Conservation (phyloP, 306 rosid genomes). For the Acacia acuminata region DNA sequence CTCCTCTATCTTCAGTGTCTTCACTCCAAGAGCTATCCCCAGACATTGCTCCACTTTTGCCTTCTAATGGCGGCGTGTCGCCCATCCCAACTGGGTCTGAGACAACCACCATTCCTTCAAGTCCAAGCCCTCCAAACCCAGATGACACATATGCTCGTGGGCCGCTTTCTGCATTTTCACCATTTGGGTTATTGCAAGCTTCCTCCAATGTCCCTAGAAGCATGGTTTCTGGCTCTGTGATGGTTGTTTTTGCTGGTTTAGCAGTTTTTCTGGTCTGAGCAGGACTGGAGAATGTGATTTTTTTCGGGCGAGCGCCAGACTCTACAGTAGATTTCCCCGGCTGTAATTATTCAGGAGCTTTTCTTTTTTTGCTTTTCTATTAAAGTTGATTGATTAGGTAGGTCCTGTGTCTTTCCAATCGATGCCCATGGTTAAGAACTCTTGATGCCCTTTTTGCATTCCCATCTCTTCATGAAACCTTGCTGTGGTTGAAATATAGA, state of each 20-base stretch:
- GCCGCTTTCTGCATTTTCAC: slow-evolving; percentile 62
- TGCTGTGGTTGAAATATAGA: not conserved
- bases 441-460: slow-evolving; percentile 27
- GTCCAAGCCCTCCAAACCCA: slow-evolving; percentile 88
- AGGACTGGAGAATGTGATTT: slow-evolving; percentile 37
- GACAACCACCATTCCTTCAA: slow-evolving; percentile 80
- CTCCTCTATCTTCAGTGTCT: slow-evolving; percentile 25
- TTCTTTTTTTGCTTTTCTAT: slow-evolving; percentile 17
- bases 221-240: slow-evolving; percentile 28
- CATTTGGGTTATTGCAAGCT: slow-evolving; percentile 56
- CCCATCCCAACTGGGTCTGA: slow-evolving; percentile 60
- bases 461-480: slow-evolving; percentile 25
- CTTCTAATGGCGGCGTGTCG: slow-evolving; percentile 69
- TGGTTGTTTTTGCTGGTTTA: slow-evolving; percentile 44
- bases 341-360: slow-evolving; percentile 23
- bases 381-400: slow-evolving; percentile 6
- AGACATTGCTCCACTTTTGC: slow-evolving; percentile 85
- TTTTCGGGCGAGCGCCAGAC: not conserved
- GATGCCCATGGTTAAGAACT: slow-evolving; percentile 35
- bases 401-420: slow-evolving; percentile 37
- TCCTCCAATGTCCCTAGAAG: slow-evolving; percentile 44
- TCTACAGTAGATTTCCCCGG: slow-evolving; percentile 32
- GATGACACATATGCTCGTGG: slow-evolving; percentile 55
- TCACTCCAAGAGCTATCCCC: slow-evolving; percentile 66
- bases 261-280: slow-evolving; percentile 43